phyloP scores from a whole-genome alignment of 176 grass and related monocot species.

The Juncus inflexus region DNA sequence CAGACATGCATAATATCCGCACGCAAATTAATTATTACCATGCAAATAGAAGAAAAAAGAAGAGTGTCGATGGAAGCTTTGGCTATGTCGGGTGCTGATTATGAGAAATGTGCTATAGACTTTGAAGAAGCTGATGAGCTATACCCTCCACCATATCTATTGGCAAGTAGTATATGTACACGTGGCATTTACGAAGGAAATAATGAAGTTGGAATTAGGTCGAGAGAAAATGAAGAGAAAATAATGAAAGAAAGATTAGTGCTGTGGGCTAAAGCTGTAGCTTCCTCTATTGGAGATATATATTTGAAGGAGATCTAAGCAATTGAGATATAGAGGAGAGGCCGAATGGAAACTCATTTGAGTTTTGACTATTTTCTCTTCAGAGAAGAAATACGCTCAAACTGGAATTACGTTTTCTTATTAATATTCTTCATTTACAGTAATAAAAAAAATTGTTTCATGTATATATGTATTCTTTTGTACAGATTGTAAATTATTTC shows the following conservation, averaged over 20 bases:
- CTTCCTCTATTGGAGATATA: slow-evolving; percentile 30
- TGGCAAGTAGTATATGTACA: slow-evolving; percentile 3
- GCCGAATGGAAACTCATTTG: no score
- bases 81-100: slow-evolving; percentile 33
- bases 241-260: slow-evolving; percentile 26
- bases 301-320: not conserved
- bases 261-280: slow-evolving; percentile 31
- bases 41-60: slow-evolving; percentile 11
- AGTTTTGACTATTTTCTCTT: no score
- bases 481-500: no score
- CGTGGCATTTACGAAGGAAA: not conserved
- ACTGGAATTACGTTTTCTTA: no score
- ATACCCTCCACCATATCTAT: slow-evolving; percentile 25
- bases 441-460: no score
- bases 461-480: no score
- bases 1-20: not conserved
- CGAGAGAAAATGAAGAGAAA: slow-evolving; percentile 7
- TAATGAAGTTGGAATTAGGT: not conserved
- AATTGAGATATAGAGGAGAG: no score
- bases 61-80: slow-evolving; percentile 30
- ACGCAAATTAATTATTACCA: not conserved
- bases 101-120: not conserved
- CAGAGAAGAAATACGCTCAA: no score
- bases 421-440: no score
- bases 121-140: slow-evolving; percentile 12